phyloP scores from a whole-genome alignment of 257 asterid species.

The Ehretia macrophylla region DNA sequence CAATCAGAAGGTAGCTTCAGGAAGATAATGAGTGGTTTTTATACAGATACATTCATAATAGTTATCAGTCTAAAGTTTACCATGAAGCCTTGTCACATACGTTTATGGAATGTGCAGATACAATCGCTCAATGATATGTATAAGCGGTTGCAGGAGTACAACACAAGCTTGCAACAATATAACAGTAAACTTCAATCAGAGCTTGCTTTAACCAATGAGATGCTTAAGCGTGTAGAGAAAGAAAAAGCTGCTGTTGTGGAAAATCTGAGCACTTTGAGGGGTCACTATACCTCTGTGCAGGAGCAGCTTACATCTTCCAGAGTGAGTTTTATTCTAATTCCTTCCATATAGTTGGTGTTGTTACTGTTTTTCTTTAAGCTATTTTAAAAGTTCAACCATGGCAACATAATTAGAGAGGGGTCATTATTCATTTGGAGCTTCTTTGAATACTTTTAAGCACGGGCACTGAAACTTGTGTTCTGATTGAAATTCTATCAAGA shows the following conservation, averaged over 20 bases:
- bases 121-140: constrained; percentile 68
- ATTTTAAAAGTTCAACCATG: neutral
- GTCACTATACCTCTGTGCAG: constrained; percentile 75
- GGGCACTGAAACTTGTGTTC: neutral
- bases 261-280: constrained; percentile 83
- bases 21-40: neutral
- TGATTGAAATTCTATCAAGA: neutral
- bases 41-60: neutral
- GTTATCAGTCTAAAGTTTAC: neutral
- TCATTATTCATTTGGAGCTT: neutral
- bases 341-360: neutral
- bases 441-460: neutral
- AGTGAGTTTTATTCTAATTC: constrained; percentile 26
- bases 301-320: constrained; percentile 78
- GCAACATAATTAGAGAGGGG: no score
- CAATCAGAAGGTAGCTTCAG: constrained; percentile 53
- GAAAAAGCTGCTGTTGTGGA: constrained; percentile 82
- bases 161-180: constrained; percentile 83
- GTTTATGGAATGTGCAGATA: constrained; percentile 38
- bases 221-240: constrained; percentile 72
- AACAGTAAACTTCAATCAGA: constrained; percentile 86
- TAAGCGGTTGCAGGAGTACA: constrained; percentile 80
- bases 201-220: constrained; percentile 53
- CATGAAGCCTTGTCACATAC: neutral
- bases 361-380: neutral